Base-by-base conservation (phyloP, 2,329 filamentous ascomycete genomes). In the Teratosphaeria epicoccoides region DNA sequence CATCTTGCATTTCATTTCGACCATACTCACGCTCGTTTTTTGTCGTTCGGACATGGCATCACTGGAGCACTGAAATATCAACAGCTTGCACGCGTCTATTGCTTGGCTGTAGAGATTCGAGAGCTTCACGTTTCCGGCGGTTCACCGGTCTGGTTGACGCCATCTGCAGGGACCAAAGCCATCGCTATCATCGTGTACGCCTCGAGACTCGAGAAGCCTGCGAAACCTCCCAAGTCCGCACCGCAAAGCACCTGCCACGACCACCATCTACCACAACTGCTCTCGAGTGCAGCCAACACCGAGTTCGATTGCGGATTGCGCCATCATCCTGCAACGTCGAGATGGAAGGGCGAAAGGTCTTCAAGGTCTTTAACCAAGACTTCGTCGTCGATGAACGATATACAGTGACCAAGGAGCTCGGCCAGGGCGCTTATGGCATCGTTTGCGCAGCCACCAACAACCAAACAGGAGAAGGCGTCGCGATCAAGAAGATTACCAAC, bases 401-500 rank as follows among this genome's bases (percentile, higher is more conserved):
- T 76, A 95, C 87, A 59, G 93, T 98, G 59, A 97, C 91, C 60
- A 98, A 98, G 79, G 93, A 98, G 77, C 79, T 98, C 51, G 93
- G 93, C 45, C 93, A 98, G 72, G 93, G 93, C 67, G 93, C 93
- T 66, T 98, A 98, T 68, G 93, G 93, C 68, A 97, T 98, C 66
- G 93, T 98, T 68, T 98, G 93, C 72, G 91, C 93, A 55, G 93
- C 93, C 51, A 87, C 88, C 60, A 96, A 97, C 77, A 84, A 83
- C 68, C 83, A 89, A 70, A 94, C 87, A 26, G 85, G 83, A 65
- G 93, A 98, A 69, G 90, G 91, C 40, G 90, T 98, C 57, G 93
- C 93, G 64, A 93, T 98, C 78, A 98, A 98, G 75, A 98, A 98
- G 75, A 88, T 98, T 70, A 98, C 93, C 76, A 98, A 98, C 86